Evolutionary conservation across 2,329 filamentous ascomycete species (phyloP), one percentile per base, ranked within the genome.

Genomic region (Epichloe amarillans): DNA sequence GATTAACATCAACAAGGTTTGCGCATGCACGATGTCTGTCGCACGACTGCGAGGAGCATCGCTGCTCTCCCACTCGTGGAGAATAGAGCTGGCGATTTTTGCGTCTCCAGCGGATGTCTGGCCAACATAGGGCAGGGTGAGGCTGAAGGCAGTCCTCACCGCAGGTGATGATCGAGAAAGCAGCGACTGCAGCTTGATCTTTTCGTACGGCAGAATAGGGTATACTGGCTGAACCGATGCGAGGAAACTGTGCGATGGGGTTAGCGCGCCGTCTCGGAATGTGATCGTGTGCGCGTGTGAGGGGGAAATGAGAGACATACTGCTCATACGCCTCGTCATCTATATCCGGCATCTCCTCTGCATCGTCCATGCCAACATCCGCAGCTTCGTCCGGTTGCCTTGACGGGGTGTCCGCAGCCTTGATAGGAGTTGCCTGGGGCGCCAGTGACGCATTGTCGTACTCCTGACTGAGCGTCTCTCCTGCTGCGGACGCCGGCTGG

Each of bases 141-240:
- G 76, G 19, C 77, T 65, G 57, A 88, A 86, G 1, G 82, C 83
- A 51, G 79, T 76, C 54, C 80, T 75, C 12, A 87, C 69, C 3
- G 71, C 63, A 2, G 69, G 58, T 0, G 80, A 76, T 56, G 79
- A 82, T 44, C 75, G 73, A 3, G 69, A 69, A 19, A 88, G 64
- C 19, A 80, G 70, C 8, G 71, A 70, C 51, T 78, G 74, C 10
- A 85, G 64, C n/a, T 72, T 72, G 14, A 67, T 64, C 58, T 77
- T 81, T 50, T 68, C 78, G 49, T 72, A 71, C 2, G 83, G 76
- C 12, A 88, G 69, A 43, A 88, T 70, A 0, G 84, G 84, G 52
- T 86, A 82, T 3, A 77, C 77, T 14, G 80, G 79, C 57, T 88
- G 83, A 19, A 88, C 77, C 14, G 76, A 68, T 4, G 72, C 71